Percentiles rank a stretch among this genome's conserved stretches.
Conservation (phyloP, 495 filamentous ascomycete species). For the Aspergillus panamensis region DNA sequence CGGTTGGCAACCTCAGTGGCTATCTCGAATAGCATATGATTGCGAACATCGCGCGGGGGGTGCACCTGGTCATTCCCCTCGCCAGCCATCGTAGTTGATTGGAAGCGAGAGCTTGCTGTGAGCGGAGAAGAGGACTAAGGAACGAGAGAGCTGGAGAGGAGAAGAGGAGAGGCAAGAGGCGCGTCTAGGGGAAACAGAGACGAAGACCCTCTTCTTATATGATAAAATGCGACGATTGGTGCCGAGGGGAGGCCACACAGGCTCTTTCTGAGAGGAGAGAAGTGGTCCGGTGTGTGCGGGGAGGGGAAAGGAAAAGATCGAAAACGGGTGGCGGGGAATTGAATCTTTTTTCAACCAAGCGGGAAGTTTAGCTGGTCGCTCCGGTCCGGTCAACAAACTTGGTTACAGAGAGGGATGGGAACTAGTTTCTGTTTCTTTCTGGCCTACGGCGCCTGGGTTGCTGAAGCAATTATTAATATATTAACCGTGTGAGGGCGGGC, state of each 20-base stretch:
- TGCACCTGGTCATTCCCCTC: constrained; percentile 38
- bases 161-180: background rate
- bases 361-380: constrained; percentile 1
- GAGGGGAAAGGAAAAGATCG: constrained; percentile 4
- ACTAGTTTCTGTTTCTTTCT: background rate
- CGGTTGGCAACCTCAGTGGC: constrained; percentile 97
- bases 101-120: background rate
- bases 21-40: constrained; percentile 87
- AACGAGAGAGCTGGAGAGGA: background rate
- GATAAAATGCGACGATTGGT: background rate
- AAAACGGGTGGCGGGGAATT: constrained; percentile 20
- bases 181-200: background rate
- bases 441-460: background rate
- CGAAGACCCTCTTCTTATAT: background rate
- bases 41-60: constrained; percentile 63
- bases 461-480: background rate
- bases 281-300: constrained; percentile 6
- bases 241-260: background rate
- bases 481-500: background rate
- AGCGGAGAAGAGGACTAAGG: background rate
- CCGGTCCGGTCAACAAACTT: background rate
- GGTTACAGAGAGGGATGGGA: background rate
- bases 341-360: constrained; percentile 5
- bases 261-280: constrained; percentile 8
- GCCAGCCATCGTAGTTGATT: constrained; percentile 24